These are phyloP conservation scores for Medakamo hakoo DNA, from an alignment of 139 green algal genomes.

Conservation along the genomic window DNA sequence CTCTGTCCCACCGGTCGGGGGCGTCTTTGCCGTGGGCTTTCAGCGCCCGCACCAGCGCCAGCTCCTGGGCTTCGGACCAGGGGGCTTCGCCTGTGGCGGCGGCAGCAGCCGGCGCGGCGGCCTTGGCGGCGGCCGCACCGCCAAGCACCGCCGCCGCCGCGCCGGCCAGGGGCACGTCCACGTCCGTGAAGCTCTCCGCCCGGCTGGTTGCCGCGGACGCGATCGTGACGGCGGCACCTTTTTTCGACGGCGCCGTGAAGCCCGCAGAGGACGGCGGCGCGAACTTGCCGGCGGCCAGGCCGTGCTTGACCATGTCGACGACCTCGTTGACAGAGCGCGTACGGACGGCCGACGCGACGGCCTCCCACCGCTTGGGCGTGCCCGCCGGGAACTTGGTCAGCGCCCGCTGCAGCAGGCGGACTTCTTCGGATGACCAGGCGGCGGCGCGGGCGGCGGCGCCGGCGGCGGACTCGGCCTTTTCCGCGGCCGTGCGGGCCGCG, in stretches of 20 bases:
- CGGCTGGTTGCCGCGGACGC: constrained; percentile 29
- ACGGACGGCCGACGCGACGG: constrained; percentile 54
- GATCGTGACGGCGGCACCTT: too few species aligned
- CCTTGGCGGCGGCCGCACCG: constrained; percentile 2
- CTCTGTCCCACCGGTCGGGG: constrained; percentile 37
- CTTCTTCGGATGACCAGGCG: constrained; percentile 61
- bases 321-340: constrained; percentile 69
- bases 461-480: constrained; percentile 11
- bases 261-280: neutral
- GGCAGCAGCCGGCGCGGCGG: constrained; percentile 5
- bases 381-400: constrained; percentile 75
- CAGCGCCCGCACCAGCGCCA: constrained; percentile 76
- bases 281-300: constrained; percentile 21
- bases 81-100: constrained; percentile 1
- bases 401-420: constrained; percentile 84
- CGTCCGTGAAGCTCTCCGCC: constrained; percentile 49
- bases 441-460: neutral
- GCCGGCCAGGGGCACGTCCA: constrained; percentile 33
- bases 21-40: constrained; percentile 73
- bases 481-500: constrained; percentile 13
- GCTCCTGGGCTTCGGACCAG: constrained; percentile 69
- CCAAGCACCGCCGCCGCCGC: constrained; percentile 7
- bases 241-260: constrained; percentile 13
- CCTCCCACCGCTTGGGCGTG: constrained; percentile 66
- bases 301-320: constrained; percentile 71